phyloP scores from a whole-genome alignment of 441 rosid species.

The Theobroma grandiflorum region DNA sequence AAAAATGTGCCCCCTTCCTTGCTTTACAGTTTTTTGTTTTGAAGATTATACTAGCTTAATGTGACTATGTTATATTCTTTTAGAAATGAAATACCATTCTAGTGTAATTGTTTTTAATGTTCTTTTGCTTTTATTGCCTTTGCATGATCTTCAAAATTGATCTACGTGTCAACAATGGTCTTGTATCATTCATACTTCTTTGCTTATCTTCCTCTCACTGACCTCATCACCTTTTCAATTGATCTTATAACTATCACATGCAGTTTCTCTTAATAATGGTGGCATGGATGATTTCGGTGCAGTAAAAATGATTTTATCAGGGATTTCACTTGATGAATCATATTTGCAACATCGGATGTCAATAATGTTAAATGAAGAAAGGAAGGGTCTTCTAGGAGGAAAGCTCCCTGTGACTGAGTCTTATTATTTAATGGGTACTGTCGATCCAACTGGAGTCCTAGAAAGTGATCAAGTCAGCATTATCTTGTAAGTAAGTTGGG shows the following conservation, averaged over 20 bases:
- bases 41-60: slow-evolving; percentile 3
- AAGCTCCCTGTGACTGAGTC: slow-evolving; percentile 66
- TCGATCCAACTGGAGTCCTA: slow-evolving; percentile 72
- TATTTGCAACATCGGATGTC: slow-evolving; percentile 52
- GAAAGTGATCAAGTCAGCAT: slow-evolving; percentile 77
- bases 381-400: slow-evolving; percentile 58
- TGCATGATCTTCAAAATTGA: background rate
- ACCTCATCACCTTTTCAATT: background rate
- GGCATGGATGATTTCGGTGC: slow-evolving; percentile 54
- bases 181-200: background rate
- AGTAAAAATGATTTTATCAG: slow-evolving; percentile 67
- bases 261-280: slow-evolving; percentile 62
- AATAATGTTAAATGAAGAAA: slow-evolving; percentile 44
- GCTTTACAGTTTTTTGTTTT: background rate
- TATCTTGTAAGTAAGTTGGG: slow-evolving; percentile 59
- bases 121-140: background rate
- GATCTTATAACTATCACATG: slow-evolving; percentile 28
- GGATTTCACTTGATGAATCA: slow-evolving; percentile 81
- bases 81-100: background rate
- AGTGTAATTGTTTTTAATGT: background rate
- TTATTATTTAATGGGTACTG: slow-evolving; percentile 87
- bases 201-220: background rate
- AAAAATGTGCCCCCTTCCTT: background rate
- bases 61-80: background rate
- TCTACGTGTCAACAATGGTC: background rate